Evolutionary conservation across 2,329 filamentous ascomycete species (phyloP).

Genomic region (Chalaropsis thielavioides): DNA sequence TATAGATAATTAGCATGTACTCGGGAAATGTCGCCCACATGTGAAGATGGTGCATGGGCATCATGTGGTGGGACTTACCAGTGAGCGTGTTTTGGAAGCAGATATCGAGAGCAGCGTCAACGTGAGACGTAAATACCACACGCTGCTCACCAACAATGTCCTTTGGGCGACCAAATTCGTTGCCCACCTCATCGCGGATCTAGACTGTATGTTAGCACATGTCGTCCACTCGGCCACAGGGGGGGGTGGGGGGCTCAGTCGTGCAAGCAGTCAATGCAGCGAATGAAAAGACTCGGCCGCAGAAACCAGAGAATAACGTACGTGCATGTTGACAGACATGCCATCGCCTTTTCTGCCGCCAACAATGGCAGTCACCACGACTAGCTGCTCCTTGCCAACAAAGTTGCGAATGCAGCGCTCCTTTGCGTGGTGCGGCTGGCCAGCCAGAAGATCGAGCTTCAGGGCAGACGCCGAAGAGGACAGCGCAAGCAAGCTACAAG

Average conservation of each 20-base stretch:
- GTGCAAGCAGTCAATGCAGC: neutral
- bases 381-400: slow-evolving; percentile 77
- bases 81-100: slow-evolving; percentile 82
- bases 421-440: slow-evolving; percentile 43
- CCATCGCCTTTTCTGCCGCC: slow-evolving; percentile 82
- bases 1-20: neutral
- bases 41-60: neutral
- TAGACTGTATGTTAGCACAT: slow-evolving; percentile 28
- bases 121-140: slow-evolving; percentile 85
- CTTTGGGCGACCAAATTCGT: slow-evolving; percentile 85
- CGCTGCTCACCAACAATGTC: slow-evolving; percentile 85
- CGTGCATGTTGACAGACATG: slow-evolving; percentile 86
- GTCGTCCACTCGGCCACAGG: neutral
- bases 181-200: slow-evolving; percentile 91
- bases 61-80: slow-evolving; percentile 34
- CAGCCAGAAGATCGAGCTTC: slow-evolving; percentile 82
- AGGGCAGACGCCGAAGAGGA: slow-evolving; percentile 49
- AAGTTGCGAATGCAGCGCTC: slow-evolving; percentile 96
- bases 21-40: neutral
- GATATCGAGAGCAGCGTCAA: slow-evolving; percentile 85
- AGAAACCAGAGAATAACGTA: slow-evolving; percentile 30
- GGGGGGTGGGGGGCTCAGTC: neutral
- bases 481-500: slow-evolving; percentile 45
- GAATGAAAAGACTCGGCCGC: neutral
- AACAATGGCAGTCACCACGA: slow-evolving; percentile 85